Conservation (phyloP, 306 rosid species). For the Betula pendula region DNA sequence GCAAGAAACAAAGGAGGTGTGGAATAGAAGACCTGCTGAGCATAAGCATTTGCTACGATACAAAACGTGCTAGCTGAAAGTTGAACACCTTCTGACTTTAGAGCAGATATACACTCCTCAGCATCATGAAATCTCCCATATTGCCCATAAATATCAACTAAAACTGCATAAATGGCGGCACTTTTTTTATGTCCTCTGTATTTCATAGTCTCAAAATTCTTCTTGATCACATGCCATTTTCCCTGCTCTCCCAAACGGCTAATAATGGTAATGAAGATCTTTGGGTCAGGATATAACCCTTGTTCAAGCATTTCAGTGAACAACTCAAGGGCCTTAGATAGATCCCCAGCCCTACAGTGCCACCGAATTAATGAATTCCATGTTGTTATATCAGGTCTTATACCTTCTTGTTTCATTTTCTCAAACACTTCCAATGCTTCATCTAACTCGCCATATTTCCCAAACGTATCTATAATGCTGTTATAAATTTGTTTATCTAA, state of each 20-base stretch:
- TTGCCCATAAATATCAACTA: constrained; percentile 77
- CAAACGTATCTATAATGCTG: constrained; percentile 70
- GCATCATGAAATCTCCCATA: constrained; percentile 68
- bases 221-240: constrained; percentile 64
- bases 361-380: constrained; percentile 72
- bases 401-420: constrained; percentile 59
- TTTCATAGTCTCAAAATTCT: constrained; percentile 59
- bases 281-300: constrained; percentile 81
- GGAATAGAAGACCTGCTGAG: constrained; percentile 60
- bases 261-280: constrained; percentile 64
- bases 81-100: constrained; percentile 60
- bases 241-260: constrained; percentile 77
- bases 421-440: constrained; percentile 64
- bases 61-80: constrained; percentile 57
- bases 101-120: constrained; percentile 56
- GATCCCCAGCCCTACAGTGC: constrained; percentile 64
- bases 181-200: constrained; percentile 47
- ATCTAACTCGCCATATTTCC: constrained; percentile 62
- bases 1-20: background rate
- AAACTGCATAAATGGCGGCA: constrained; percentile 56
- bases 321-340: constrained; percentile 50
- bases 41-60: constrained; percentile 73
- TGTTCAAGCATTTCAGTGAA: constrained; percentile 66
- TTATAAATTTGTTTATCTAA: constrained; percentile 60
- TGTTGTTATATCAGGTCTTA: constrained; percentile 61